Percentiles rank a stretch among this genome's conserved stretches.
These are phyloP conservation scores for Cardamine resedifolia DNA, from an alignment of 345 rosid species.

Conservation along the genomic window DNA sequence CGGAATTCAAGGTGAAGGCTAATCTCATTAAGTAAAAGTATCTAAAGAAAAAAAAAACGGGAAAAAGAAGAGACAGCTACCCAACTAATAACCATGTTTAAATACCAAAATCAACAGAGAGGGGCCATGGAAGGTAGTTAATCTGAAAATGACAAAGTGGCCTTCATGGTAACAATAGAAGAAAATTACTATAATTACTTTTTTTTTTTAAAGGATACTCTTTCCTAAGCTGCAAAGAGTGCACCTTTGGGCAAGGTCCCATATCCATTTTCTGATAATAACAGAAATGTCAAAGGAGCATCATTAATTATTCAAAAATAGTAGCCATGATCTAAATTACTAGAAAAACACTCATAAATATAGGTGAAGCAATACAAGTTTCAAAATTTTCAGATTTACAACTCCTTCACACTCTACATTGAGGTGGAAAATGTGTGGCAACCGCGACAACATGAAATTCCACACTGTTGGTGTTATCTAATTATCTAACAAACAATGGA, in stretches of 20 bases:
- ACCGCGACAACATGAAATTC: neutral
- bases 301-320: neutral
- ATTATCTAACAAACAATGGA: neutral
- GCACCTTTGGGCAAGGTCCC: constrained; percentile 98
- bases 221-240: constrained; percentile 87
- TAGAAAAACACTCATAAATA: neutral
- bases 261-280: constrained; percentile 87
- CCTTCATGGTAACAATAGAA: neutral
- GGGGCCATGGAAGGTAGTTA: neutral
- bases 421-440: too few species aligned
- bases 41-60: neutral
- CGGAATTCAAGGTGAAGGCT: neutral
- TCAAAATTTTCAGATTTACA: neutral
- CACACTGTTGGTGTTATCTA: neutral
- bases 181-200: neutral
- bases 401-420: too few species aligned
- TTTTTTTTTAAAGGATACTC: constrained; percentile 93
- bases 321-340: neutral
- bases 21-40: neutral
- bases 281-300: constrained; percentile 6
- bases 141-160: neutral
- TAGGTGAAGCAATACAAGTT: neutral
- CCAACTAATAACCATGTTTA: neutral
- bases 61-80: neutral
- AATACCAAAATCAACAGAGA: neutral